Base-by-base conservation (phyloP, 441 rosid genomes). In the Kokia cookei region DNA sequence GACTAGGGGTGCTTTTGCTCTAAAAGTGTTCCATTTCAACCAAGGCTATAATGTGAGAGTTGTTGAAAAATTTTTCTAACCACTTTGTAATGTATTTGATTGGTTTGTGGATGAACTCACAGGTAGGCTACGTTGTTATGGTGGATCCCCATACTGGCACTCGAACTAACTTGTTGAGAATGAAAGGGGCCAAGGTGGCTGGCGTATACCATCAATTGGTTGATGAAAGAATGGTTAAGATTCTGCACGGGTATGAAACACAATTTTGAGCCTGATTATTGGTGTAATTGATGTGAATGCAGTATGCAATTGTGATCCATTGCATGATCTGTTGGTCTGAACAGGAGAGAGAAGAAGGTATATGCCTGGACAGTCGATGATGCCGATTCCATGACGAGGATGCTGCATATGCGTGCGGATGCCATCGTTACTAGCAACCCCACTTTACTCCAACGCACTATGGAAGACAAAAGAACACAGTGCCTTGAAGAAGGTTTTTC, bases 111-210 rank as follows among this genome's bases (percentile, higher is more conserved):
- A 14, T 81, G 29, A 69, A 48, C 5, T 47, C 83, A 74, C 85
- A 92, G 99, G 99, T 86, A 62, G 99, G 99, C 65, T 96, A 92
- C 83, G 87, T 93, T 72, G 92, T 93, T 60, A 91, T 92, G 98
- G 81, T 86, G 60, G 97, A 96, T 77, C 92, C 84, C 71, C 78
- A 60, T 13, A 85, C 92, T 6, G 92, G 97, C 6, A 24, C 43
- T 65, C 85, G 91, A 83, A 86, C 45, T 73, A 86, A 82, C 69
- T 77, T 93, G 15, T 77, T 92, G 77, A 87, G 99, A 77, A 87
- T 96, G 85, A 90, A 82, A 72, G 92, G 91, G 50, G 97, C 98
- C 70, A 79, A 54, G 48, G 93, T 93, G 22, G 97, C 86, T 2
- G 99, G 97, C 4, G 88, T 88, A 40, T 89, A 84, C 85, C 97